Evolutionary conservation across 1,284 basidiomycete species (phyloP), one percentile per base, ranked within the genome.

Genomic region (Ganoderma meredithae): DNA sequence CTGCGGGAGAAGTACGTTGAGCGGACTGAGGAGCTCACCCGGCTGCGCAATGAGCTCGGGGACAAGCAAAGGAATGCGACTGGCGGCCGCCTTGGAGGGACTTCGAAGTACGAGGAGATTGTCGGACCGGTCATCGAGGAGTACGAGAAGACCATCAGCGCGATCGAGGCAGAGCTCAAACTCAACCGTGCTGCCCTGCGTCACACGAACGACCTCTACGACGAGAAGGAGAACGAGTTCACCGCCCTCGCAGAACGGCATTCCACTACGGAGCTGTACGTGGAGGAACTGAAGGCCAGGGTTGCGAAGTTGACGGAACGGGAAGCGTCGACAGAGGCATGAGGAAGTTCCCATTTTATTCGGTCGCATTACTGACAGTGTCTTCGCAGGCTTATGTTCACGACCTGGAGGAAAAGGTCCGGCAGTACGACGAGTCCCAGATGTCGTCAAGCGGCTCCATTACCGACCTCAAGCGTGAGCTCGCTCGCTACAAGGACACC

Each of bases 111-210:
- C 78, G 95, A 98, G 76, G 94, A 96, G 79, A 97, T 98, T 67
- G 96, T 99, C 25, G 97, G 96, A 44, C 97, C 97, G 8, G 96
- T 99, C 75, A 98, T 99, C 67, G 93, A 97, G 79, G 97, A 99
- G 83, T 99, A 99, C 81, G 97, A 99, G 83, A 97, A 97, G 85
- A 96, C 96, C 1, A 97, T 99, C 72, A 90, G 92, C 59, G 92
- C 95, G 1, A 93, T 99, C 84, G 98, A 99, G 79, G 95, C 96
- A 0, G 94, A 99, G 79, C 87, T 98, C 65, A 95, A 90, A 74
- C 85, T 98, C 63, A 95, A 95, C 73, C 89, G 94, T 69, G 95
- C 95, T 1, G 96, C 96, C 19, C 83, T 98, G 74, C 84, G 93
- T 60, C 92, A 96, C 78, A 95, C 95, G 62, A 97, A 97, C 78